These are phyloP conservation scores for Saccharum spontaneum DNA, from an alignment of 176 grass and related monocot genomes.

Conservation along the genomic window DNA sequence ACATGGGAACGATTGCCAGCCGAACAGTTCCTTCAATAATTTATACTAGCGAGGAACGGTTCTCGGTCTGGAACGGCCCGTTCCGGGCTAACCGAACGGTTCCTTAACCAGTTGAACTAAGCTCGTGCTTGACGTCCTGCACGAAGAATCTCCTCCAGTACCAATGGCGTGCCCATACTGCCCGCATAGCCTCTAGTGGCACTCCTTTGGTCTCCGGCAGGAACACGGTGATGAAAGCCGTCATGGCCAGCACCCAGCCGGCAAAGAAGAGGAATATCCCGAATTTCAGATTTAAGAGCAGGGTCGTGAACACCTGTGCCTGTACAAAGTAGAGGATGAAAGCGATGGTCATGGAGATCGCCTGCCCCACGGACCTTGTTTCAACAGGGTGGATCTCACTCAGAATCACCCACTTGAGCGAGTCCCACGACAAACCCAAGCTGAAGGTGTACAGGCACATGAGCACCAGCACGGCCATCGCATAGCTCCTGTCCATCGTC, in stretches of 20 bases:
- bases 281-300: slow-evolving; percentile 48
- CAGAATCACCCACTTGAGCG: slow-evolving; percentile 46
- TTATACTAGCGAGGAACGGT: no score
- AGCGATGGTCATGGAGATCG: slow-evolving; percentile 39
- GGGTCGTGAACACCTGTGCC: slow-evolving; percentile 37
- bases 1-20: no score
- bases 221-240: slow-evolving; percentile 39
- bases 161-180: slow-evolving; percentile 50
- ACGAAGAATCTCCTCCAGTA: slow-evolving; percentile 47
- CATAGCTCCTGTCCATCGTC: slow-evolving; percentile 31
- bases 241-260: slow-evolving; percentile 52
- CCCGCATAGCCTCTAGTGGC: slow-evolving; percentile 62
- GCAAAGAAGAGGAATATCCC: slow-evolving; percentile 46
- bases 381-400: slow-evolving; percentile 65
- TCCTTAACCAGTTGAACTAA: background rate
- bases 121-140: background rate
- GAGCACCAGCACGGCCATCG: slow-evolving; percentile 40
- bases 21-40: no score
- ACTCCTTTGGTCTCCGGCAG: slow-evolving; percentile 85
- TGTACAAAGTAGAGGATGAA: slow-evolving; percentile 39
- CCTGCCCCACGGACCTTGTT: slow-evolving; percentile 49
- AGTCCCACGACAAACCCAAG: slow-evolving; percentile 54
- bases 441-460: slow-evolving; percentile 49
- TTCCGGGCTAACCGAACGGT: no score
- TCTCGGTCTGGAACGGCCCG: no score